These are phyloP conservation scores for Metschnikowia cerradonensis DNA, from an alignment of 805 yeast genomes.

Conservation along the genomic window DNA sequence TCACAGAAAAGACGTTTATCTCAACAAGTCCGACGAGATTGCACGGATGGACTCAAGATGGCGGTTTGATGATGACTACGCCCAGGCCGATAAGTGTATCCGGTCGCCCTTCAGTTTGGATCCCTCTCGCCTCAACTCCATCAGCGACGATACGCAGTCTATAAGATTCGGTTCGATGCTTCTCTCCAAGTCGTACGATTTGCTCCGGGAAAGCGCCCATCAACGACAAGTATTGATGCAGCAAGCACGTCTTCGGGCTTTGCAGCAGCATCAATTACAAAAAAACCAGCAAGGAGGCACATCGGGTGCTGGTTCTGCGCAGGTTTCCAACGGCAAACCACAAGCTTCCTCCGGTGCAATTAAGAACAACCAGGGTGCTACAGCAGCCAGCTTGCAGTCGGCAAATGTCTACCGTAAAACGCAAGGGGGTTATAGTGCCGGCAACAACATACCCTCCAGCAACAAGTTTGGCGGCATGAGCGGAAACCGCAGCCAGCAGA, in stretches of 20 bases:
- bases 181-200: slow-evolving; percentile 79
- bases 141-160: slow-evolving; percentile 80
- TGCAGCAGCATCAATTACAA: slow-evolving; percentile 36
- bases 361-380: not conserved
- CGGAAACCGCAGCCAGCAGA: not conserved
- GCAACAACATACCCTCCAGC: slow-evolving; percentile 5
- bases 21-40: slow-evolving; percentile 41
- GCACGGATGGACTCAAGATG: slow-evolving; percentile 58
- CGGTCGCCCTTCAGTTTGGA: slow-evolving; percentile 60
- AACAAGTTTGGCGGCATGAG: slow-evolving; percentile 2
- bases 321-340: not conserved
- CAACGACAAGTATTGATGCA: slow-evolving; percentile 52
- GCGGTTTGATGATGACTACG: slow-evolving; percentile 60
- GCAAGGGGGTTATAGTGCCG: slow-evolving; percentile 4
- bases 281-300: slow-evolving; percentile 5
- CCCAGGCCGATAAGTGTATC: slow-evolving; percentile 34
- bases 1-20: slow-evolving; percentile 39
- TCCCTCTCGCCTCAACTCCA: slow-evolving; percentile 79
- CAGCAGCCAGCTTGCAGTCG: not conserved
- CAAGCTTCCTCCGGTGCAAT: slow-evolving; percentile 1
- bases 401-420: not conserved
- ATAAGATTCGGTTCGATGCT: slow-evolving; percentile 91
- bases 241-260: slow-evolving; percentile 44
- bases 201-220: slow-evolving; percentile 67
- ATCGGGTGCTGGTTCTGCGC: not conserved